phyloP scores from a whole-genome alignment of 441 rosid species.

The Melastoma candidum region DNA sequence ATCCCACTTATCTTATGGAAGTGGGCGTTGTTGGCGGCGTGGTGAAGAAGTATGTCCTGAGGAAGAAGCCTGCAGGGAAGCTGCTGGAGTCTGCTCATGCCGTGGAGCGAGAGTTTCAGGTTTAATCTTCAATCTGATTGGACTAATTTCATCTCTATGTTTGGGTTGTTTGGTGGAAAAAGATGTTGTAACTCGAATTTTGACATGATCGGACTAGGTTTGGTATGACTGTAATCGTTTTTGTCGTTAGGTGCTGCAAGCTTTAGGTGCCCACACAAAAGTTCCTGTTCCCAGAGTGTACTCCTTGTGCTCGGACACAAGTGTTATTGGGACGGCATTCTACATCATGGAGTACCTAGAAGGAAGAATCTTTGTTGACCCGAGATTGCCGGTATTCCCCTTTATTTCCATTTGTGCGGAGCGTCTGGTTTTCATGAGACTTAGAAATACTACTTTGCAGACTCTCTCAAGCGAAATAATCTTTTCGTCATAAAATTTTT shows the following conservation, averaged over 20 bases:
- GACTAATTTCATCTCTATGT: neutral
- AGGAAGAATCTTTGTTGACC: constrained; percentile 77
- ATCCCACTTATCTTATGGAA: constrained; percentile 76
- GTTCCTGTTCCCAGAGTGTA: constrained; percentile 86
- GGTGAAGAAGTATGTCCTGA: constrained; percentile 68
- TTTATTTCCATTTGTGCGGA: too few relatives aligned
- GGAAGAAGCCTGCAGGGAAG: constrained; percentile 88
- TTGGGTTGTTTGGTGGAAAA: neutral
- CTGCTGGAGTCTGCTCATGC: constrained; percentile 85
- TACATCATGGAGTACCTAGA: constrained; percentile 93
- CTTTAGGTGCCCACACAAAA: constrained; percentile 59
- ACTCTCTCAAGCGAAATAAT: too few relatives aligned
- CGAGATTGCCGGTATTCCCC: constrained; percentile 47
- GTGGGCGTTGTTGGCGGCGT: constrained; percentile 32
- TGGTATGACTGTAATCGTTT: neutral
- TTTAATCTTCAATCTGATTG: constrained; percentile 3
- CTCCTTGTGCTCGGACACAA: constrained; percentile 59
- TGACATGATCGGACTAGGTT: neutral
- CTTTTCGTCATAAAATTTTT: constrained; percentile 6
- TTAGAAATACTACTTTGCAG: too few relatives aligned
- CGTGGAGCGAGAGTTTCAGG: constrained; percentile 86
- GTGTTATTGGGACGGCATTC: constrained; percentile 71
- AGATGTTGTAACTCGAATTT: neutral
- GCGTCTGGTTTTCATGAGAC: neutral
- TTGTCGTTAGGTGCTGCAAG: constrained; percentile 52